phyloP scores from a whole-genome alignment of 2,329 filamentous ascomycete genomes.

The Fusarium sp. region DNA sequence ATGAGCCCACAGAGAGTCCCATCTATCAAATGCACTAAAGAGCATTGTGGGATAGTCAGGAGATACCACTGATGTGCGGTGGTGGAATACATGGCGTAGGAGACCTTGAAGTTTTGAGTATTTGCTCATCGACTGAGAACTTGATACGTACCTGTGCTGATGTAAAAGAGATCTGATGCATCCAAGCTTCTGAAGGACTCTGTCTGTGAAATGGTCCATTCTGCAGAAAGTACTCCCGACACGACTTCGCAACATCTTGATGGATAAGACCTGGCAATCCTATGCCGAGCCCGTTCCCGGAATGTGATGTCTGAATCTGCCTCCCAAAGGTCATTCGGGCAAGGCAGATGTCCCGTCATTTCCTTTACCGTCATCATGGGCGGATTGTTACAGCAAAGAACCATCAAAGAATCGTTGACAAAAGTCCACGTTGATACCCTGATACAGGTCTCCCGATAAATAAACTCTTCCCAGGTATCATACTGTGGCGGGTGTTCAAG shows the following conservation, averaged over 20 bases:
- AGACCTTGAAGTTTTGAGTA: constrained; percentile 7
- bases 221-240: constrained; percentile 10
- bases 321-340: constrained; percentile 27
- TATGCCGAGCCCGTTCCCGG: neutral
- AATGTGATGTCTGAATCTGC: constrained; percentile 10
- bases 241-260: neutral
- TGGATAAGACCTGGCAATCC: neutral
- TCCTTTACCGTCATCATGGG: constrained; percentile 25
- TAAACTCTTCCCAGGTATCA: constrained; percentile 12
- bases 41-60: neutral
- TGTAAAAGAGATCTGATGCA: constrained; percentile 8
- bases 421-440: constrained; percentile 35
- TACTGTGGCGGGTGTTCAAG: neutral
- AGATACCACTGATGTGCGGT: constrained; percentile 13
- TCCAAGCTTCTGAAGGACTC: constrained; percentile 3
- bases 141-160: neutral
- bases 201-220: neutral
- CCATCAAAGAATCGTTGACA: constrained; percentile 16
- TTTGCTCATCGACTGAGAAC: rapidly evolving
- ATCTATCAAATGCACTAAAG: constrained; percentile 22
- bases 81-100: constrained; percentile 17
- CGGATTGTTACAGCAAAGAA: constrained; percentile 28
- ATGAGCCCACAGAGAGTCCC: constrained; percentile 22
- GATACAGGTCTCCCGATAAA: constrained; percentile 35
- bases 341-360: constrained; percentile 36